Percentiles rank a stretch among this genome's conserved stretches.
Conservation (phyloP, 257 asterid species). For the Striga asiatica region DNA sequence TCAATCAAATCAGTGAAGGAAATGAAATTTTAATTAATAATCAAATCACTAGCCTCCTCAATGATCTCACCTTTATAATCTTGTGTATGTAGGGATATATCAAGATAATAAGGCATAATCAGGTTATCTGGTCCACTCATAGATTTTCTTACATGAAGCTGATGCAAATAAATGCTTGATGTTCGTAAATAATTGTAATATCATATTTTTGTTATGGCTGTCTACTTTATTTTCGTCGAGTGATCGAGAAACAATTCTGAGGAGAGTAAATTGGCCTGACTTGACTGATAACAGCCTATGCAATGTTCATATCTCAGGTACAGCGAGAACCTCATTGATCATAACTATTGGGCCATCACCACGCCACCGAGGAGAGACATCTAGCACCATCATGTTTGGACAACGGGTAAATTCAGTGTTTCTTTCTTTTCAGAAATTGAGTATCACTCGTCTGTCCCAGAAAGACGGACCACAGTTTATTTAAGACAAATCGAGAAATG, state of each 20-base stretch:
- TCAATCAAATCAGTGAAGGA: no score
- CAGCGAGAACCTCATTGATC: slow-evolving; percentile 82
- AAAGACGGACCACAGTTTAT: no score
- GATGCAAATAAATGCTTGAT: slow-evolving; percentile 3
- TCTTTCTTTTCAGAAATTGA: slow-evolving; percentile 4
- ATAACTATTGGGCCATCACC: slow-evolving; percentile 85
- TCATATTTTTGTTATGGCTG: not conserved
- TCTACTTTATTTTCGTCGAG: not conserved
- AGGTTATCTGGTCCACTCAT: no score
- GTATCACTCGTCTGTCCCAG: no score
- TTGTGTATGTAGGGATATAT: no score
- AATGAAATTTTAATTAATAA: no score
- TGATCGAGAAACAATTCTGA: not conserved
- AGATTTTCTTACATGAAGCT: slow-evolving; percentile 1
- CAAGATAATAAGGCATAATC: no score
- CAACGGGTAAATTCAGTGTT: slow-evolving; percentile 48
- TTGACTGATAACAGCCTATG: not conserved
- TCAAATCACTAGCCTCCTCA: no score
- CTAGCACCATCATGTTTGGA: slow-evolving; percentile 83
- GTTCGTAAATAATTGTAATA: not conserved
- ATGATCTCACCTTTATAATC: no score
- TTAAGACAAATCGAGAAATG: no score
- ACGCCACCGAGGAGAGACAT: slow-evolving; percentile 82
- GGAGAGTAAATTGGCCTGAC: not conserved
- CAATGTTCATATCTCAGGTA: slow-evolving; percentile 37